Conservation (phyloP, 176 grass and related monocot genomes). For the Oryza meridionalis region DNA sequence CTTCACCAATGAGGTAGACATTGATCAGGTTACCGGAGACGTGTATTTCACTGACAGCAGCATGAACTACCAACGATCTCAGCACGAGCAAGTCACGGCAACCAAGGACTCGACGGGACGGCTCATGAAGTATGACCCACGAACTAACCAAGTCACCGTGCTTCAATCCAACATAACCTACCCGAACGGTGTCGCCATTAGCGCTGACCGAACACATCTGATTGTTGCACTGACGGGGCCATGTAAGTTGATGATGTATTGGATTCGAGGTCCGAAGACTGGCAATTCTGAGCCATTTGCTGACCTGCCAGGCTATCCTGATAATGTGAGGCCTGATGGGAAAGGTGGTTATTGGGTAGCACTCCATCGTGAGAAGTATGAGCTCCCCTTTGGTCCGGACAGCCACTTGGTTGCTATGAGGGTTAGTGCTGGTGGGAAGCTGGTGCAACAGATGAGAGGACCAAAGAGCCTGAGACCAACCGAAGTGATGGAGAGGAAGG, state of each 20-base stretch:
- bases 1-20: no score
- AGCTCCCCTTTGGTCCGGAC: background rate
- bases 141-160: no score
- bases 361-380: background rate
- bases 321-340: constrained; percentile 27
- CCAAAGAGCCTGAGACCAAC: background rate
- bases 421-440: background rate
- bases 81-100: no score
- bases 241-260: background rate
- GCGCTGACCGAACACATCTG: background rate
- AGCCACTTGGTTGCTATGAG: background rate
- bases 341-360: constrained; percentile 44
- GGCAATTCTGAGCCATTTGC: background rate
- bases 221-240: background rate
- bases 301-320: constrained; percentile 29
- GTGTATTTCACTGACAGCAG: no score
- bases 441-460: background rate
- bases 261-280: constrained; percentile 14
- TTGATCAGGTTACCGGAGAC: no score
- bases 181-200: no score
- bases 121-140: no score
- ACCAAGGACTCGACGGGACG: no score
- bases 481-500: background rate
- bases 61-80: no score
- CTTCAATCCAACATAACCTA: no score